These are phyloP conservation scores for Waltiozyma sp. DNA, from an alignment of 1,139 yeast genomes.

Conservation along the genomic window DNA sequence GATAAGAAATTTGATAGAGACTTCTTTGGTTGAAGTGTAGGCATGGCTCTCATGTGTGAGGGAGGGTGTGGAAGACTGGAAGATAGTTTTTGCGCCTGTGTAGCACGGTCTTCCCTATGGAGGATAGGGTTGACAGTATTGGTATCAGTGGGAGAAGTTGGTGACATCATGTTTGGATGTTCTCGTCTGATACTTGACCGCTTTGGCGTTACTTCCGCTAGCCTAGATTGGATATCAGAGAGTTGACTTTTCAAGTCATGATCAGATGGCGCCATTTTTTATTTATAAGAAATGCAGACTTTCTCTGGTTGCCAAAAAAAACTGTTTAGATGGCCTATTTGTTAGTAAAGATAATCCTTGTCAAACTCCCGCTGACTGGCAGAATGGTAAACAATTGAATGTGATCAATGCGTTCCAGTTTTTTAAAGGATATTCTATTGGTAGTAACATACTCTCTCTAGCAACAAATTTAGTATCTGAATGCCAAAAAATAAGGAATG, in stretches of 20 bases:
- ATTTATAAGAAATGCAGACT: neutral
- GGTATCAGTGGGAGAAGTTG: slow-evolving; percentile 3
- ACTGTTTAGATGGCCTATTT: neutral
- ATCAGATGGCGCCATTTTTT: slow-evolving; percentile 16
- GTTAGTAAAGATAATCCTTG: too few relatives aligned
- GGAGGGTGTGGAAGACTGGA: slow-evolving; percentile 18
- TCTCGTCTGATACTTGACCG: slow-evolving; percentile 14
- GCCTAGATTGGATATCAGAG: slow-evolving; percentile 46
- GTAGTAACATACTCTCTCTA: too few relatives aligned
- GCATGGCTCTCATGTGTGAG: slow-evolving; percentile 2
- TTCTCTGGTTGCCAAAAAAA: neutral
- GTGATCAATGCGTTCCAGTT: too few relatives aligned
- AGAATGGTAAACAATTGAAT: too few relatives aligned
- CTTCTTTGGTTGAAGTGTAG: slow-evolving; percentile 9
- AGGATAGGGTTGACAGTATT: slow-evolving; percentile 1
- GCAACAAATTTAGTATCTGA: too few relatives aligned
- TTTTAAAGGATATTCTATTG: neutral
- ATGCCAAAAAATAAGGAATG: too few relatives aligned
- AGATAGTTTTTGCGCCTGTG: slow-evolving; percentile 5
- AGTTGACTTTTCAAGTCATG: slow-evolving; percentile 49
- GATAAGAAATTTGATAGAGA: slow-evolving; percentile 20
- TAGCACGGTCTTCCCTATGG: slow-evolving; percentile 3
- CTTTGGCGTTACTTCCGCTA: slow-evolving; percentile 28
- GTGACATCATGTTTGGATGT: slow-evolving; percentile 2
- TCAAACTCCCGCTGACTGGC: too few relatives aligned